Evolutionary conservation across 495 filamentous ascomycete genomes (phyloP).

Genomic region (Massariosphaeria phaeospora): DNA sequence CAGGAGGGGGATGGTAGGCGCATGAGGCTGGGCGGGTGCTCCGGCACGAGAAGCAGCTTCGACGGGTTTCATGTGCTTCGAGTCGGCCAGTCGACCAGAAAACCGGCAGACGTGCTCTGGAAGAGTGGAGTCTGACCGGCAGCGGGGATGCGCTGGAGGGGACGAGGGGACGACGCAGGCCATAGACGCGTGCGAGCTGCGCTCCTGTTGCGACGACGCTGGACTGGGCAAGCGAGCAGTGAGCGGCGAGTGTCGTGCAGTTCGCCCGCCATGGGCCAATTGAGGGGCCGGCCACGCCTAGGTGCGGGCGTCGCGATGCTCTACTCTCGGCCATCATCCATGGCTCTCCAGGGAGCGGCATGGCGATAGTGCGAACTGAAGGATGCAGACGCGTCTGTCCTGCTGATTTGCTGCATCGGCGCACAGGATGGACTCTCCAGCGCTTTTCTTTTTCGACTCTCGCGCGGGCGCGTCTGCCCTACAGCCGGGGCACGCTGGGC

Average conservation of each 20-base stretch:
- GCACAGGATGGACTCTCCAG: background rate
- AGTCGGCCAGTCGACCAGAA: slow-evolving; percentile 27
- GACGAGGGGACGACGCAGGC: slow-evolving; percentile 17
- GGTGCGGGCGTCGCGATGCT: slow-evolving; percentile 6
- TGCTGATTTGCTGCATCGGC: slow-evolving; percentile 8
- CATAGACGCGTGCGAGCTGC: slow-evolving; percentile 6
- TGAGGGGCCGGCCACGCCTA: background rate
- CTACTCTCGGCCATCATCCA: too few relatives aligned
- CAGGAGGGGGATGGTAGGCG: slow-evolving; percentile 3
- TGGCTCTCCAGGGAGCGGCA: too few relatives aligned
- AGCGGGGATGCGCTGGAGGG: background rate
- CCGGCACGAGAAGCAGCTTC: slow-evolving; percentile 14
- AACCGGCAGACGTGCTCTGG: background rate
- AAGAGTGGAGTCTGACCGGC: background rate
- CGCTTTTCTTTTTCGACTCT: background rate
- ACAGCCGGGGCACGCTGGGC: too few relatives aligned
- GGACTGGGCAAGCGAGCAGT: background rate
- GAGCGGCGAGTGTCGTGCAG: slow-evolving; percentile 5
- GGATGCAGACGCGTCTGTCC: background rate
- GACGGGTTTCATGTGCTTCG: slow-evolving; percentile 21
- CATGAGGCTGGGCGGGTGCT: slow-evolving; percentile 9
- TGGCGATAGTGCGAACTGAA: background rate
- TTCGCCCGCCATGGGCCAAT: slow-evolving; percentile 16
- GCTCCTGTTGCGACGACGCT: slow-evolving; percentile 6
- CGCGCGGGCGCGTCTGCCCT: background rate